Conservation (phyloP, 129 eudicot species). For the Helichrysum umbraculigerum region DNA sequence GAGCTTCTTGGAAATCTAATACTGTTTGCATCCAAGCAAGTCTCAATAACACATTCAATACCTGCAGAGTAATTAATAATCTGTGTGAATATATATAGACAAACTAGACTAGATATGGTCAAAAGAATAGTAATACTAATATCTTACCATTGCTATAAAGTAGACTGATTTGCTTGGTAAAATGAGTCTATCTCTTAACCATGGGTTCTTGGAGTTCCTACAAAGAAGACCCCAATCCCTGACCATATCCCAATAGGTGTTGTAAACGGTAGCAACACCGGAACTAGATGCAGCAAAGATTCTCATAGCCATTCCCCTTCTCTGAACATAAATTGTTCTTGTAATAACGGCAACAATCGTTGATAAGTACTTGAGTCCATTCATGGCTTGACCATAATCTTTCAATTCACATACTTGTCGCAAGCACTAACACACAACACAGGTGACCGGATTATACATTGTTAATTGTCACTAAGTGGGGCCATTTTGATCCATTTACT, state of each 20-base stretch:
- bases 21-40: constrained; percentile 49
- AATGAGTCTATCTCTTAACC: constrained; percentile 47
- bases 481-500: not conserved
- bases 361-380: constrained; percentile 45
- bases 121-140: no score
- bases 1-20: constrained; percentile 34
- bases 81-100: not conserved
- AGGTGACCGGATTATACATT: not conserved
- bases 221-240: constrained; percentile 48
- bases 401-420: constrained; percentile 32
- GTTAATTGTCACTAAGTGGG: not conserved
- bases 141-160: not conserved
- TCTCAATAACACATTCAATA: constrained; percentile 36
- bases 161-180: constrained; percentile 33
- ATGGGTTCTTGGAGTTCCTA: constrained; percentile 36
- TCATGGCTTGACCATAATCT: constrained; percentile 32
- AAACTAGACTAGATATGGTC: no score
- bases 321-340: constrained; percentile 38
- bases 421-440: constrained; percentile 31
- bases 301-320: constrained; percentile 28
- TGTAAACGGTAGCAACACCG: constrained; percentile 31
- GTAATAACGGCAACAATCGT: constrained; percentile 44
- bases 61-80: constrained; percentile 18
- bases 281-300: constrained; percentile 38
- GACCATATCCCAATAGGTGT: constrained; percentile 40